Evolutionary conservation across 164 flowering plant species (phyloP), one percentile per base, ranked within the genome.

Genomic region (Cinnamomum micranthum): DNA sequence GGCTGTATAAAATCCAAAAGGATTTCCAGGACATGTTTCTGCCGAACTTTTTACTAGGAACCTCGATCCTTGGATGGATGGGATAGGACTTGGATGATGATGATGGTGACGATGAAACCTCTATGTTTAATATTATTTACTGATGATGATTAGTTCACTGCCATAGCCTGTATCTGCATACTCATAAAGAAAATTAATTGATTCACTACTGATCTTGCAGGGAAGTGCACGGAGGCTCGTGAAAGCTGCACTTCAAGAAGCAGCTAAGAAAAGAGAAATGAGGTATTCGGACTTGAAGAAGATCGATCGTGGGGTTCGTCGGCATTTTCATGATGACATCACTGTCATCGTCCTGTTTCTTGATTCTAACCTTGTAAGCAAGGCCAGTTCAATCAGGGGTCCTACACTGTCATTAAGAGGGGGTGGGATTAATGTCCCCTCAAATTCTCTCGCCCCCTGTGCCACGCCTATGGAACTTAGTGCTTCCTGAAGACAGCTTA

Each of bases 181-280:
- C 60, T 55, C 20, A 20, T 4, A 55, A 55, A 14, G 60, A 55
- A 55, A 55, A 20, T 55, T 55, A 55, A 15, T 55, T 55, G 4
- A 25, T 67, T 27, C n/a, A 12, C 12, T 67, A 6, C n/a, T 14
- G 27, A 52, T 24, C 15, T 63, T 84, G 79, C 93, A 92, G 97
- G 97, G 97, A 83, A 87, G 85, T 79, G 97, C 93, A 66, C 85
- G 79, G 73, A 85, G 92, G 79, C 83, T 92, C 71, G 94, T 92
- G 74, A 92, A 90, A 83, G 80, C 85, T 70, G 97, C 97, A 55
- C 71, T 92, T 35, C 93, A 90, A 79, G 92, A 86, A 80, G 97
- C 97, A 24, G 94, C 97, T 6, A 92, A 87, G 85, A 92, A 92
- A 81, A 85, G 94, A 78, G 97, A 92, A 75, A 88, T 92, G 94